Conservation (phyloP, 2,329 filamentous ascomycete species). For the Fusarium ambrosium region DNA sequence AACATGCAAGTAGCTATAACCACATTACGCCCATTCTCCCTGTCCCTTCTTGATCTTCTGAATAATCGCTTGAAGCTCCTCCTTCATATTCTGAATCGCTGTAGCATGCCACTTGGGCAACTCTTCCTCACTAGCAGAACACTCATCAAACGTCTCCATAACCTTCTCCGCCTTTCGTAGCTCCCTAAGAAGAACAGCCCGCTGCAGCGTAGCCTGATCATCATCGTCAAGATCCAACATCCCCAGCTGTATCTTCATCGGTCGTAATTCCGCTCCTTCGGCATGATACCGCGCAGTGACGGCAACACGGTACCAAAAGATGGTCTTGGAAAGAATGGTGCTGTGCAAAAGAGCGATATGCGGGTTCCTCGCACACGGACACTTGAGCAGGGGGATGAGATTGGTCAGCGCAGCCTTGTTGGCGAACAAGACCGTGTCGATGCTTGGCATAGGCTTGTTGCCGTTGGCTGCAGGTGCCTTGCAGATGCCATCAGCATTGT, state of each 20-base stretch:
- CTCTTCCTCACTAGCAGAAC: not conserved
- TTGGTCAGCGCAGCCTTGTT: constrained; percentile 25
- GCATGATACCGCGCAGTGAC: constrained; percentile 13
- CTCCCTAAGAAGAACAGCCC: constrained; percentile 13
- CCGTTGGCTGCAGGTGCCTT: not conserved
- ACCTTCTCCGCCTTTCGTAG: constrained; percentile 22
- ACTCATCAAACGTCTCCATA: constrained; percentile 25
- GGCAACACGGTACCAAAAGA: constrained; percentile 29
- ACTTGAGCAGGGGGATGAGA: constrained; percentile 23
- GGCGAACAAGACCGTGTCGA: constrained; percentile 26
- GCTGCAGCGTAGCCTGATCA: constrained; percentile 24
- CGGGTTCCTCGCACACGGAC: constrained; percentile 4
- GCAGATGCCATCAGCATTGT: not conserved
- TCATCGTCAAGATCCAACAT: constrained; percentile 32
- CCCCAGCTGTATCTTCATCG: constrained; percentile 29
- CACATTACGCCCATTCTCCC: not conserved
- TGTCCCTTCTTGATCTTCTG: constrained; percentile 22
- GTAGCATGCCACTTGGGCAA: constrained; percentile 12
- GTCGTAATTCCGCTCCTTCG: not conserved
- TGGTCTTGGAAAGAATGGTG: constrained; percentile 31
- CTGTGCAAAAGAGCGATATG: constrained; percentile 25
- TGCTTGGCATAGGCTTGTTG: constrained; percentile 12
- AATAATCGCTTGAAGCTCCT: constrained; percentile 22
- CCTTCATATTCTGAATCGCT: constrained; percentile 19
- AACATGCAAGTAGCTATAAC: not conserved